phyloP scores from a whole-genome alignment of 495 filamentous ascomycete genomes.

The Tetracladium marchalianum region DNA sequence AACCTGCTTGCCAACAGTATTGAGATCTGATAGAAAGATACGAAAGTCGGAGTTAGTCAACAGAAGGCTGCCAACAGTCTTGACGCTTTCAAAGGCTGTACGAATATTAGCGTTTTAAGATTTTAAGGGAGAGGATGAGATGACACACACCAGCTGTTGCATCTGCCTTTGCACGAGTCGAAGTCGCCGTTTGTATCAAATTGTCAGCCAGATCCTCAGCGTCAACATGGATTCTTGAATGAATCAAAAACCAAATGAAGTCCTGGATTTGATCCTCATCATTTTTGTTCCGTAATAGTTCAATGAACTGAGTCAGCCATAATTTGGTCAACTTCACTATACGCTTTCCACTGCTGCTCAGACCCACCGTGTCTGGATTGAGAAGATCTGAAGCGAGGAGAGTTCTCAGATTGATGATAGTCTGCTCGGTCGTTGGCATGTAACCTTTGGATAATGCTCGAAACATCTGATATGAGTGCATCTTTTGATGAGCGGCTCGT shows the following conservation, averaged over 20 bases:
- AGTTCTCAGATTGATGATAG: conserved; percentile 70
- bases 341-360: conserved; percentile 67
- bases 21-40: conserved; percentile 74
- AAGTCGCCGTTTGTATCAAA: conserved; percentile 44
- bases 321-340: conserved; percentile 62
- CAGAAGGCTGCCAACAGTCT: conserved; percentile 72
- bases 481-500: conserved; percentile 67
- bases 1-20: conserved; percentile 69
- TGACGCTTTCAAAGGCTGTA: conserved; percentile 71
- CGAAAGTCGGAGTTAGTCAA: conserved; percentile 87
- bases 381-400: conserved; percentile 69
- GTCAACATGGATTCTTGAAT: conserved; percentile 61
- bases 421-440: conserved; percentile 86
- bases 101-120: conserved; percentile 9
- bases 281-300: conserved; percentile 74
- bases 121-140: not conserved
- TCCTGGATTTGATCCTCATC: conserved; percentile 78
- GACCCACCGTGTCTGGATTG: conserved; percentile 62
- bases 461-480: conserved; percentile 87
- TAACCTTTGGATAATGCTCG: conserved; percentile 76
- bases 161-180: conserved; percentile 64
- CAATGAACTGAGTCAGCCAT: conserved; percentile 65
- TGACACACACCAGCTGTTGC: conserved; percentile 57
- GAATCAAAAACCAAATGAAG: conserved; percentile 76
- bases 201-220: conserved; percentile 53